Conservation (phyloP, 371 early-diverging fungal species). For the Actinomucor elegans region DNA sequence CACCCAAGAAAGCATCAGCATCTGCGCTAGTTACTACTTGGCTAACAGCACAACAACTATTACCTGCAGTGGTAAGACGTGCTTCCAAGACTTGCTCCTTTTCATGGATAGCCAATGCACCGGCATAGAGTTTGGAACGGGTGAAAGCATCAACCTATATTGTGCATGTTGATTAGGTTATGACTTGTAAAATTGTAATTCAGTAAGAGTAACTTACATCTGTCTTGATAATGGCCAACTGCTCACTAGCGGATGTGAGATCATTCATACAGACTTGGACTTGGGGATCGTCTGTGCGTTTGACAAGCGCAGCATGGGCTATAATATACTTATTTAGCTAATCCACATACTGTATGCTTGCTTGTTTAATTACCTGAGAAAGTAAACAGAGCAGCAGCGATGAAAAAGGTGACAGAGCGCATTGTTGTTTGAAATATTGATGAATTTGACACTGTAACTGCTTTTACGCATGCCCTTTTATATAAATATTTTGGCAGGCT, state of each 20-base stretch:
- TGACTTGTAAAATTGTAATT: too few relatives aligned
- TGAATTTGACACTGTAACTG: too few relatives aligned
- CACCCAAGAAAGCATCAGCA: constrained; percentile 10
- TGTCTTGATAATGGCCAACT: constrained; percentile 1
- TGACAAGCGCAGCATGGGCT: constrained; percentile 18
- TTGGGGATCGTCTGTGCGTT: constrained; percentile 3
- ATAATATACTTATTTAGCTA: neutral
- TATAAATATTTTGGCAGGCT: too few relatives aligned
- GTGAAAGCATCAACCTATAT: constrained; percentile 8
- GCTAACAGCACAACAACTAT: constrained; percentile 6
- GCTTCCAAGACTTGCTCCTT: constrained; percentile 1
- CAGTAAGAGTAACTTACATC: constrained; percentile 12
- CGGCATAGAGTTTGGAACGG: constrained; percentile 4
- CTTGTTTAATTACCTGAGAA: neutral
- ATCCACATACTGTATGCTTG: too few relatives aligned
- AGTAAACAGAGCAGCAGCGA: neutral
- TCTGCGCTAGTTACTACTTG: constrained; percentile 1
- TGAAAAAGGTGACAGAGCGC: too few relatives aligned
- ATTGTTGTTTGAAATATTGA: too few relatives aligned
- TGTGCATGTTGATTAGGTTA: too few relatives aligned
- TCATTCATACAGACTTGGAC: constrained; percentile 11
- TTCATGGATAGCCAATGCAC: constrained; percentile 4
- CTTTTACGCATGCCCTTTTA: too few relatives aligned
- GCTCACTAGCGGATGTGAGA: constrained; percentile 4
- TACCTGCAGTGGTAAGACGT: neutral